A percentile compares a stretch with the other conserved stretches of the same genome.
phyloP scores from a whole-genome alignment of 2,329 filamentous ascomycete genomes.

The Ceratocystis ficicola region DNA sequence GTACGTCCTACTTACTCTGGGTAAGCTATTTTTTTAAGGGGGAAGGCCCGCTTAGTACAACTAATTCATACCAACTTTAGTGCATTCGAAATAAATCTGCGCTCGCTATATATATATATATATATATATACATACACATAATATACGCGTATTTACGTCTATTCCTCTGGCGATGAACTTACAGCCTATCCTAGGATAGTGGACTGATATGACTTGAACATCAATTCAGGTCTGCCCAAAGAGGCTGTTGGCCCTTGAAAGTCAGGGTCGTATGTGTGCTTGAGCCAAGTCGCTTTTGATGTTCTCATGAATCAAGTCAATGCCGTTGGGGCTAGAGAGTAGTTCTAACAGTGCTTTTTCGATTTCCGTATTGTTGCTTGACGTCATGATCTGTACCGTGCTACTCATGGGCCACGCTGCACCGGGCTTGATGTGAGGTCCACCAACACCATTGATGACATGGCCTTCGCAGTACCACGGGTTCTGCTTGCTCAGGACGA shows the following conservation, averaged over 20 bases:
- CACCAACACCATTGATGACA: constrained; percentile 61
- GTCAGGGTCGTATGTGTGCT: constrained; percentile 36
- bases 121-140: neutral
- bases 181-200: neutral
- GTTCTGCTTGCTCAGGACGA: constrained; percentile 64
- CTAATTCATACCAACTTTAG: neutral
- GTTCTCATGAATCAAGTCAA: constrained; percentile 39
- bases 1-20: neutral
- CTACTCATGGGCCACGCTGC: constrained; percentile 46
- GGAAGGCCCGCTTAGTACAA: neutral
- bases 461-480: constrained; percentile 62
- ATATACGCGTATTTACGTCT: neutral
- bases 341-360: constrained; percentile 31
- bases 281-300: constrained; percentile 29
- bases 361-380: constrained; percentile 30
- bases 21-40: neutral
- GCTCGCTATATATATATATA: neutral
- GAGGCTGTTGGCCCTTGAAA: constrained; percentile 80
- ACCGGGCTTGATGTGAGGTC: constrained; percentile 49
- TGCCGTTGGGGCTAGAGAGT: constrained; percentile 32
- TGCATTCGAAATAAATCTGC: neutral
- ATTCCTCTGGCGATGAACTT: neutral
- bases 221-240: constrained; percentile 67
- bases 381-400: constrained; percentile 43
- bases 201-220: constrained; percentile 38